A percentile compares a stretch with the other conserved stretches of the same genome.
Evolutionary conservation across 225 moss, liverwort and hornwort genomes (phyloP).

Genomic region (Climacium dendroides): DNA sequence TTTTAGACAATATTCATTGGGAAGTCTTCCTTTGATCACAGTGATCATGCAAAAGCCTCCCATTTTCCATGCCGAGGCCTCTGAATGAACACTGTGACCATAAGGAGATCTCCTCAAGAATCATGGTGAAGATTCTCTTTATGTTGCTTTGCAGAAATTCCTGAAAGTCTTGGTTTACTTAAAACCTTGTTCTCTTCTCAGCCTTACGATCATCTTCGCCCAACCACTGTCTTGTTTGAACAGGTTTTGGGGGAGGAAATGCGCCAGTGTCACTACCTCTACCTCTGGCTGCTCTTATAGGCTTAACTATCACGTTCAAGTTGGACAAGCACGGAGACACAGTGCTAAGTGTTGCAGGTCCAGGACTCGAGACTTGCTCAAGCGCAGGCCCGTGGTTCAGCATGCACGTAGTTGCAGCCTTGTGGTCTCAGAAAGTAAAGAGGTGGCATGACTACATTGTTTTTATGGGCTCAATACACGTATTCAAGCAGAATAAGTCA

Average conservation of each 20-base stretch:
- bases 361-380: conserved; percentile 66
- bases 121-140: background rate
- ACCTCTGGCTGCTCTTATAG: conserved; percentile 82
- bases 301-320: conserved; percentile 94
- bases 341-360: conserved; percentile 67
- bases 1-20: background rate
- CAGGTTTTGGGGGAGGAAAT: conserved; percentile 77
- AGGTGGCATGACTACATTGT: conserved; percentile 86
- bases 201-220: background rate
- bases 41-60: background rate
- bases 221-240: background rate
- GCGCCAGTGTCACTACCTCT: conserved; percentile 85
- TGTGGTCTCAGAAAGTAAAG: conserved; percentile 87
- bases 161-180: background rate
- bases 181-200: background rate
- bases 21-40: background rate
- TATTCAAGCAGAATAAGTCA: conserved; percentile 74
- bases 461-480: conserved; percentile 36
- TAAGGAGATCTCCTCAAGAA: background rate
- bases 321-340: conserved; percentile 55
- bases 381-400: conserved; percentile 82
- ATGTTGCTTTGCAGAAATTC: background rate
- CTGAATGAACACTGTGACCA: background rate
- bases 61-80: background rate
- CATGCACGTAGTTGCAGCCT: conserved; percentile 79